Base-by-base conservation (phyloP, 208 protist species). In the Acanthamoeba sp. region DNA sequence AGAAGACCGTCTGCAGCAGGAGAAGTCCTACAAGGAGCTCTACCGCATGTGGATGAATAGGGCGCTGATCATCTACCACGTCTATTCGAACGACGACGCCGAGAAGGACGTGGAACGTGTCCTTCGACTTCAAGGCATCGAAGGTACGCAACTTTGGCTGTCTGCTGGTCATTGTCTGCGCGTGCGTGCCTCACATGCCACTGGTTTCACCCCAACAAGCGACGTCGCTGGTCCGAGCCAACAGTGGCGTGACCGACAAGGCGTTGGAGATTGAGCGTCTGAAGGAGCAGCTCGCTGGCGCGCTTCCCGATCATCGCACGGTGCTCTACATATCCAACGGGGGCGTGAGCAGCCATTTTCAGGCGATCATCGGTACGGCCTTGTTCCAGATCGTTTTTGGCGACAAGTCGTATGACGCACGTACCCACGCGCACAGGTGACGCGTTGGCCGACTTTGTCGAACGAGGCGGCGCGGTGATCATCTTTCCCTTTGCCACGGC, bases 401-500 rank as follows among this genome's bases (percentile, higher is more conserved):
- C n/a, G n/a, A n/a, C n/a, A n/a, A n/a, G n/a, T n/a, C n/a, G n/a
- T n/a, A n/a, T n/a, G n/a, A n/a, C n/a, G n/a, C n/a, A n/a, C 16
- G 55, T 62, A 62, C 55, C 12, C 55, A 62, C 12, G 16, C 59
- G 1, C 4, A 18, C 76, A 85, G 76, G 76, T 10, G 76, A 85
- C 20, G 76, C 76, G 24, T 36, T 85, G 16, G 76, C 76, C 10
- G 76, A 57, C 32, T 57, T 57, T 85, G 76, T 85, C 45, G 76
- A 85, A 22, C 36, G 45, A 2, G 76, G 76, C 36, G 76, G 76
- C 20, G 76, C 76, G 18, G 76, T 85, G 14, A 6, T 85, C 9
- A 27, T 85, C 42, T 85, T 52, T 22, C 76, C 76, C 24, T 85
- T 85, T 22, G 76, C 76, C 76, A 85, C 76, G 40, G 76, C 76